Evolutionary conservation across 192 early-diverging fungal genomes (phyloP), one percentile per base, ranked within the genome.

Genomic region (Coemansia sp.): DNA sequence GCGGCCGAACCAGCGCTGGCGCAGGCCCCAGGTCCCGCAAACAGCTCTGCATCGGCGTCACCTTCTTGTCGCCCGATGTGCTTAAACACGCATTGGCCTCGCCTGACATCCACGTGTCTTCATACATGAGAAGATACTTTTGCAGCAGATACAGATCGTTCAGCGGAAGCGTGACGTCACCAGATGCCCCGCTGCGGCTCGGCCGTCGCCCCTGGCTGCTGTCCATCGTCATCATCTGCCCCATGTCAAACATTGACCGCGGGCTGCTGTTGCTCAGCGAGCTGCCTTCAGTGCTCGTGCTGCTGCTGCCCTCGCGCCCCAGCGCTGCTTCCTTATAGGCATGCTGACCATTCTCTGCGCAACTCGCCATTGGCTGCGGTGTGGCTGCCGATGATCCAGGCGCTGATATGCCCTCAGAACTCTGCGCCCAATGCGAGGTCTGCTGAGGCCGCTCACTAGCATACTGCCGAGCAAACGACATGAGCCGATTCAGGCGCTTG

Each of bases 121-220:
- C 52, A 45, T 78, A 78, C 64, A 72, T 52, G 9, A 37, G 45
- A 39, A 78, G 67, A 57, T 78, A 78, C 60, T 78, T 78, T 66
- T 78, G 76, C 60, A 78, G 59, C 66, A 78, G 8, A 52, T 78
- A 78, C 64, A 78, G 64, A 60, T 78, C 76, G 45, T 78, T 78
- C 38, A 78, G 60, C 23, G 70, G 63, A 62, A 78, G 38, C 4
- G 57, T 49, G 2, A 78, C 70, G 15, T 60, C 62, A 19, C 62
- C 37, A 39, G 54, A 49, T 12, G 55, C 35, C 9, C 53, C 63
- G 12, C 35, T 32, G 0, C 41, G 54, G 53, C 54, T 58, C 21
- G 62, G 45, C 24, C 57, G 41, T 32, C 47, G 19, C 12, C 19
- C 57, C 35, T 35, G 19, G 4, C 22, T 48, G 19, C 58, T 29